Conservation (phyloP, 1,284 basidiomycete genomes). For the Cutaneotrichosporon mucoides region DNA sequence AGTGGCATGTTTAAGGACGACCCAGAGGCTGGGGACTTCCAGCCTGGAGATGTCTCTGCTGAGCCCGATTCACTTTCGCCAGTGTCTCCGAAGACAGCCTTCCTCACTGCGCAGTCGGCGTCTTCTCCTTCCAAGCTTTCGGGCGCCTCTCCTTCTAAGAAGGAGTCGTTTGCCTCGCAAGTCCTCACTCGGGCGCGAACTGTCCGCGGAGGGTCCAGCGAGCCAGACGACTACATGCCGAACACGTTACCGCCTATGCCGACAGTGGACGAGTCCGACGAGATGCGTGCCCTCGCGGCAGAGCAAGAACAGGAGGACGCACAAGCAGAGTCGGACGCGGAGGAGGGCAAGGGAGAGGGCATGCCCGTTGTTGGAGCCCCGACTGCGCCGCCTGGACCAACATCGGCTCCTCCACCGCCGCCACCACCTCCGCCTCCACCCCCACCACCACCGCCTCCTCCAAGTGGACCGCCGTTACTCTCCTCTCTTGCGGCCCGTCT, state of each 20-base stretch:
- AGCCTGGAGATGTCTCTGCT: not conserved
- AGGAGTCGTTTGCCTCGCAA: conserved; percentile 16
- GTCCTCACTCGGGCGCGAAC: conserved; percentile 19
- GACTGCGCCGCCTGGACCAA: conserved; percentile 6
- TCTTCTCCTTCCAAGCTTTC: not conserved
- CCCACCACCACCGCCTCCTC: conserved; percentile 8
- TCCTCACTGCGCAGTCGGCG: not conserved
- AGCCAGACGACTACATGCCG: conserved; percentile 18
- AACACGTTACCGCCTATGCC: conserved; percentile 30
- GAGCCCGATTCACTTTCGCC: not conserved
- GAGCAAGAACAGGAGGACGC: not conserved
- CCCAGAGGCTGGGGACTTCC: not conserved
- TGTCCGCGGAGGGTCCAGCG: conserved; percentile 13
- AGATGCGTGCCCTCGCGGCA: conserved; percentile 26
- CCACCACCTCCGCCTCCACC: conserved; percentile 11
- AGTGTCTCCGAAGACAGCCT: not conserved
- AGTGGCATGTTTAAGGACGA: not conserved
- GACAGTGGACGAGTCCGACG: conserved; percentile 48
- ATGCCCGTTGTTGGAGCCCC: not conserved
- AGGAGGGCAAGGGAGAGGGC: not conserved
- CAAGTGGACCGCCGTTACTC: conserved; percentile 28
- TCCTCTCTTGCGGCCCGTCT: conserved; percentile 12
- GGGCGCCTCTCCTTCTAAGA: conserved; percentile 2
- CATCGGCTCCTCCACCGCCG: conserved; percentile 5
- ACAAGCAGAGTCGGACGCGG: not conserved